Base-by-base conservation (phyloP, 495 filamentous ascomycete species). In the Haplographium delicatum region DNA sequence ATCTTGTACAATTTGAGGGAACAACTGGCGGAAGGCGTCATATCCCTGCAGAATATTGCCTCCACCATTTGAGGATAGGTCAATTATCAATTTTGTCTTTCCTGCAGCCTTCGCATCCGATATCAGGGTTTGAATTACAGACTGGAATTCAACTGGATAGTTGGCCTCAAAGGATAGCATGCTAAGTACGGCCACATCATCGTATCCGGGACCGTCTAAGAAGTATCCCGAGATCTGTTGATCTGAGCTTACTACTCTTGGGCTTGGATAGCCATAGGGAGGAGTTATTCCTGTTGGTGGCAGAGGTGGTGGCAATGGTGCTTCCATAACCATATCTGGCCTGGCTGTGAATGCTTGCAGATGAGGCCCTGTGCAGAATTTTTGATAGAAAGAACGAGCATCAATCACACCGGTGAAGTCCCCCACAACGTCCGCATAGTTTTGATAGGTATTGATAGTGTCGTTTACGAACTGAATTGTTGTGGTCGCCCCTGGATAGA, bases 1-100 rank as follows among this genome's bases (percentile, higher is more conserved):
- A 30, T 68, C 59, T 51, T 66, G 71, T 7, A 69, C 57, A 4
- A 68, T 65, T 2, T 68, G 50, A 0, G 72, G 72, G 59, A 76
- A 74, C 1, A 67, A 62, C 47, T 67, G 64, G 31, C 58, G 47
- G 41, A 63, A 67, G 11, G 44, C 50, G 23, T 67, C 64, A 53
- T 65, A 67, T 19, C 60, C 64, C 7, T 57, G 48, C 15, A 66
- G 31, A 24, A 67, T 51, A 39, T 56, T 53, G 4, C 64, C 64
- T 19, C 64, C 64, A 20, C 64, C 64, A 57, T 67, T 67, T 26
- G 45, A 45, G 6, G 57, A 59, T 23, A 65, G 39, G 44, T 67
- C 64, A 44, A 67, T 60, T 31, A 67, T 53, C 19, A 62, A 35
- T 37, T 64, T 66, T 2, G 40, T 53, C 19, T 61, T 61, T 0